A percentile compares a stretch with the other conserved stretches of the same genome.
These are phyloP conservation scores for Epicoccum sorghinum DNA, from an alignment of 2,329 filamentous ascomycete genomes.

Conservation along the genomic window DNA sequence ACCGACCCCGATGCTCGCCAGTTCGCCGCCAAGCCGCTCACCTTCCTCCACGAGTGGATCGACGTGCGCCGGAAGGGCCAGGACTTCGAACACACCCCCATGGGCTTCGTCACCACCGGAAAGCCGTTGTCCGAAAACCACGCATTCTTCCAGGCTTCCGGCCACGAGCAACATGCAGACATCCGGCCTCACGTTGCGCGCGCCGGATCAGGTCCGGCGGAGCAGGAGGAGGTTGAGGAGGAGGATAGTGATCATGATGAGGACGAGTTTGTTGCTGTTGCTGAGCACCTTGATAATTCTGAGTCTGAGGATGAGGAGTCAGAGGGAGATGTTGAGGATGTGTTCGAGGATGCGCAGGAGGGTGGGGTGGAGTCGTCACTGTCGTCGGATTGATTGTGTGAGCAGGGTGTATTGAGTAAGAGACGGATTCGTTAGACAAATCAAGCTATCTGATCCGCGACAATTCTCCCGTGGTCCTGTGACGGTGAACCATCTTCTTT, in stretches of 20 bases:
- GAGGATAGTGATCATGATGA: constrained; percentile 21
- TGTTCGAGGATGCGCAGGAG: constrained; percentile 13
- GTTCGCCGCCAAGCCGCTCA: constrained; percentile 36
- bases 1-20: constrained; percentile 5
- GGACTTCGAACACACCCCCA: constrained; percentile 65
- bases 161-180: constrained; percentile 9
- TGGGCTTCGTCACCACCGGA: constrained; percentile 63
- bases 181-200: constrained; percentile 20
- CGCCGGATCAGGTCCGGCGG: constrained; percentile 9
- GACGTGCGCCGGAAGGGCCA: constrained; percentile 60
- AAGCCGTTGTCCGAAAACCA: constrained; percentile 57
- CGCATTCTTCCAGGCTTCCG: constrained; percentile 55
- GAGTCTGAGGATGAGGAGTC: constrained; percentile 18
- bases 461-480: no score
- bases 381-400: not conserved
- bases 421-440: not conserved
- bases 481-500: no score
- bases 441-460: not conserved
- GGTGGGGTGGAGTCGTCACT: not conserved
- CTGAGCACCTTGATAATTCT: constrained; percentile 23
- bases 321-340: constrained; percentile 9
- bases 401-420: not conserved
- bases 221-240: constrained; percentile 9
- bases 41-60: constrained; percentile 62
- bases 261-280: constrained; percentile 19